These are phyloP conservation scores for Hypomyces perniciosus DNA, from an alignment of 2,329 filamentous ascomycete genomes.

Conservation along the genomic window DNA sequence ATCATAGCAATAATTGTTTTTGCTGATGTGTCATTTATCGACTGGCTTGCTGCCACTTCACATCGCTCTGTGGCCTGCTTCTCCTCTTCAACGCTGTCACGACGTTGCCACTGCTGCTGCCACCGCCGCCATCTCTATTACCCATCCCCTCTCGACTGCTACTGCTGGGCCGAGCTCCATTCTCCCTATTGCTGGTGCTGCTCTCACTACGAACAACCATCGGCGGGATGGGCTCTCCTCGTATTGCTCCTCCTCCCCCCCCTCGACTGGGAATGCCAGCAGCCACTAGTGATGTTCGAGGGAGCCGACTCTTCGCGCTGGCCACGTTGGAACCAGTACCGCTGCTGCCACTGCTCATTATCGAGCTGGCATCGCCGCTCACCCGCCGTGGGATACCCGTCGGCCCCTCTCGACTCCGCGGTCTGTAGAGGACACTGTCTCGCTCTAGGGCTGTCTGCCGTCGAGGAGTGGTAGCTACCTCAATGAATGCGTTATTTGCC, in stretches of 20 bases:
- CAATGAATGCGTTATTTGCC: constrained; percentile 41
- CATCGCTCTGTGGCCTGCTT: constrained; percentile 3
- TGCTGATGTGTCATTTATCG: background rate
- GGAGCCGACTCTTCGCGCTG: constrained; percentile 33
- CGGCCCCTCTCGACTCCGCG: constrained; percentile 35
- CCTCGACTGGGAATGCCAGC: constrained; percentile 18
- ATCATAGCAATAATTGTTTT: too few species aligned
- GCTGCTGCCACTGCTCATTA: constrained; percentile 16
- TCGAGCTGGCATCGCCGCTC: constrained; percentile 32
- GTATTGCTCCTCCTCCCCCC: constrained; percentile 14
- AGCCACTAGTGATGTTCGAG: constrained; percentile 31
- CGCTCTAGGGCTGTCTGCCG: constrained; percentile 36
- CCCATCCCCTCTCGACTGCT: constrained; percentile 9
- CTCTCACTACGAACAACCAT: constrained; percentile 34
- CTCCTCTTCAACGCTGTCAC: constrained; percentile 8
- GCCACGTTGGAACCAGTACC: constrained; percentile 2
- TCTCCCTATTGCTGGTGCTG: constrained; percentile 36
- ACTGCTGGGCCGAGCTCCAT: constrained; percentile 19
- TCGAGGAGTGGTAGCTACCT: constrained; percentile 46
- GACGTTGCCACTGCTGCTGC: background rate
- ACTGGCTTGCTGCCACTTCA: constrained; percentile 5
- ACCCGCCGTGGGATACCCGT: constrained; percentile 39
- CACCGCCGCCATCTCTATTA: background rate
- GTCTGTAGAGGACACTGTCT: constrained; percentile 36
- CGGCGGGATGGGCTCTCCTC: constrained; percentile 18